Evolutionary conservation across 2,329 filamentous ascomycete genomes (phyloP), one percentile per base, ranked within the genome.

Genomic region (Hypoxylon sp.): DNA sequence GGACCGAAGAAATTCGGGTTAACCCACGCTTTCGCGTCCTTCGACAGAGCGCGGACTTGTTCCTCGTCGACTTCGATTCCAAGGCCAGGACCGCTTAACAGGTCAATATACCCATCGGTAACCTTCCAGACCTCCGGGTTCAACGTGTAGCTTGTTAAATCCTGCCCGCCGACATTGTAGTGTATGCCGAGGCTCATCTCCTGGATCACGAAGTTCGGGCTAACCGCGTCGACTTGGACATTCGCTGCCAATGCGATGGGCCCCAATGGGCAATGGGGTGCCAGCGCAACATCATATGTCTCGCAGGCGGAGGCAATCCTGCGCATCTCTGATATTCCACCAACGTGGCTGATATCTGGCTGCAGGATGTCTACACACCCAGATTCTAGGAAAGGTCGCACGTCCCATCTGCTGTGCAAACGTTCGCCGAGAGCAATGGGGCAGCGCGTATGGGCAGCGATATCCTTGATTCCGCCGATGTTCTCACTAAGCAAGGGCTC

Each of bases 181-280:
- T 94, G 92, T 70, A 94, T 93, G 0, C 91, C 91, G 28, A 93
- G 73, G 55, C 88, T 90, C 91, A 93, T 93, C 76, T 93, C 91
- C 73, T 92, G 88, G 30, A 93, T 93, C 0, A 84, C 86, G 74
- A 91, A 93, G 75, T 90, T 93, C 18, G 83, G 83, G 18, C 80
- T 86, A 8, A 78, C 80, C 18, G 85, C 81, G 22, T 87, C 88
- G 1, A 93, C 85, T 67, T 93, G 91, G 40, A 93, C 81, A 58
- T 84, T 88, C 0, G 91, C 91, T 0, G 91, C 91, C 14, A 93
- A 80, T 0, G 91, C 89, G 51, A 93, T 89, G 0, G 91, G 91
- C 0, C 91, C 91, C 0, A 93, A 77, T 0, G 91, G 91, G 69
- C 90, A 93, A 71, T 93, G 91, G 1, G 91, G 91, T 16, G 91